phyloP scores from a whole-genome alignment of 495 filamentous ascomycete genomes.

The Acidomyces sp. region DNA sequence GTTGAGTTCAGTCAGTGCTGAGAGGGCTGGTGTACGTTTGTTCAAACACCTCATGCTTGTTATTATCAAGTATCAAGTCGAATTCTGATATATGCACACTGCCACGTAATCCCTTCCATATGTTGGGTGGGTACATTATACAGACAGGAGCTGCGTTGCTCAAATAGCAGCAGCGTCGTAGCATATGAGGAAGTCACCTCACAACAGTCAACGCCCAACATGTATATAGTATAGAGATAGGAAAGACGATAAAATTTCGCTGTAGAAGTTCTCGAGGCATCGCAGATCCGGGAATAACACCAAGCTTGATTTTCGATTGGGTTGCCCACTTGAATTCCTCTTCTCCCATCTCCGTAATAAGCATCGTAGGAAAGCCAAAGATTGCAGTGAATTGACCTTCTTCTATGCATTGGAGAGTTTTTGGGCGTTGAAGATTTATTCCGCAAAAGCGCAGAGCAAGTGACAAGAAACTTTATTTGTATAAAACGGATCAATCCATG shows the following conservation, averaged over 20 bases:
- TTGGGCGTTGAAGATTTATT: constrained; percentile 12
- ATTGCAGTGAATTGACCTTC: constrained; percentile 17
- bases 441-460: too few relatives aligned
- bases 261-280: constrained; percentile 16
- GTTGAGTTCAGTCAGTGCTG: constrained; percentile 20
- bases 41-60: too few relatives aligned
- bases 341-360: constrained; percentile 18
- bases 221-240: constrained; percentile 12
- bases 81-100: not conserved
- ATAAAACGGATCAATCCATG: too few relatives aligned
- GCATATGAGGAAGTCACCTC: not conserved
- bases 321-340: constrained; percentile 11
- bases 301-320: constrained; percentile 16
- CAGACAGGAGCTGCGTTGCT: too few relatives aligned
- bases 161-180: too few relatives aligned
- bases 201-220: constrained; percentile 13
- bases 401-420: constrained; percentile 15
- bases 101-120: not conserved
- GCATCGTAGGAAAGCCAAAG: constrained; percentile 19
- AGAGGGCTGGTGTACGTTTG: too few relatives aligned
- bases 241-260: constrained; percentile 14
- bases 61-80: too few relatives aligned
- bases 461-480: too few relatives aligned
- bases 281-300: constrained; percentile 17
- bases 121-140: too few relatives aligned